Conservation (phyloP, 2,329 filamentous ascomycete species). For the Penicillium oxalicum region DNA sequence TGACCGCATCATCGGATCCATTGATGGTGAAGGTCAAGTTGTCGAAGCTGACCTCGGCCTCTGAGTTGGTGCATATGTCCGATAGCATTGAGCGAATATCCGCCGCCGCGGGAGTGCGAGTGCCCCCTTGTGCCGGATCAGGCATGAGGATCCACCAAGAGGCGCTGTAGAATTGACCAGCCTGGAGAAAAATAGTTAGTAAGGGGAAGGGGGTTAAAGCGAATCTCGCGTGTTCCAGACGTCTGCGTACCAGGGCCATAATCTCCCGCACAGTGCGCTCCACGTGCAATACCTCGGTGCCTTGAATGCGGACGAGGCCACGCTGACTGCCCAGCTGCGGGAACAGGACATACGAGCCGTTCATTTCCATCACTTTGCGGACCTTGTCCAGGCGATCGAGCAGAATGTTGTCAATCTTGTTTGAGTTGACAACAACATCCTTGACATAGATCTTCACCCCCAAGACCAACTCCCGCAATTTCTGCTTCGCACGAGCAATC, state of each 20-base stretch:
- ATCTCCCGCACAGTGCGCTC: constrained; percentile 93
- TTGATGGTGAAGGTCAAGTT: constrained; percentile 91
- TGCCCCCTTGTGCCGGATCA: constrained; percentile 56
- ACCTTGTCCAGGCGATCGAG: constrained; percentile 91
- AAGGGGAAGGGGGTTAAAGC: neutral
- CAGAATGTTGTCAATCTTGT: constrained; percentile 92
- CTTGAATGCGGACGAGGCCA: constrained; percentile 81
- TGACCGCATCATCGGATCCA: constrained; percentile 92
- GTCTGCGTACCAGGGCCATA: constrained; percentile 67
- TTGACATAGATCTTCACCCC: constrained; percentile 82
- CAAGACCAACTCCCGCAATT: constrained; percentile 77
- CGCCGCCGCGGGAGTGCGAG: constrained; percentile 54
- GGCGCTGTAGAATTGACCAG: constrained; percentile 94
- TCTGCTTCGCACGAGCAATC: constrained; percentile 83
- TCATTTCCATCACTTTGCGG: constrained; percentile 93
- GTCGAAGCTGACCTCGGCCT: constrained; percentile 90
- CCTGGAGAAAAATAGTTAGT: constrained; percentile 45
- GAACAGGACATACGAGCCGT: constrained; percentile 91
- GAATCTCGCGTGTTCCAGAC: too few species aligned
- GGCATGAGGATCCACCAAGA: constrained; percentile 89
- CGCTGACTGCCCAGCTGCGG: constrained; percentile 81
- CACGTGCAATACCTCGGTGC: constrained; percentile 85
- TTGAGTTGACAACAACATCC: constrained; percentile 79
- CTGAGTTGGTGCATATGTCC: constrained; percentile 93
- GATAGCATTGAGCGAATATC: constrained; percentile 87